phyloP scores from a whole-genome alignment of 2,329 filamentous ascomycete species.

The Zalaria sp. region DNA sequence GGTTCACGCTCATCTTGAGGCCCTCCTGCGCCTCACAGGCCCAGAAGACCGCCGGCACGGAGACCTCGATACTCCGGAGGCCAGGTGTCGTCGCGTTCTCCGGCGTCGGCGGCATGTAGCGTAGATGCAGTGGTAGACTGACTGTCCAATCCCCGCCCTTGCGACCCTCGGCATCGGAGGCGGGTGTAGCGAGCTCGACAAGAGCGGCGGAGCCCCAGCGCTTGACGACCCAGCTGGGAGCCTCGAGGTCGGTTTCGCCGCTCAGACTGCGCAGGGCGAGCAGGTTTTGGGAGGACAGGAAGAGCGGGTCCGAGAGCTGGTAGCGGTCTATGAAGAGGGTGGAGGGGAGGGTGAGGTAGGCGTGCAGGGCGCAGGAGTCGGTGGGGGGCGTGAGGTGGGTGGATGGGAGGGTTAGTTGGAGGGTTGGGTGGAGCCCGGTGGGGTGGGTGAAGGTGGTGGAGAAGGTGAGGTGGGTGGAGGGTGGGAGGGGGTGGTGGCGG shows the following conservation, averaged over 20 bases:
- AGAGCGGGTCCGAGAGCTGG: slow-evolving; percentile 63
- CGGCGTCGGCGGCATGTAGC: slow-evolving; percentile 52
- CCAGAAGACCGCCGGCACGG: slow-evolving; percentile 83
- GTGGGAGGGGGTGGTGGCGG: slow-evolving; percentile 50
- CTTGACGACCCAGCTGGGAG: slow-evolving; percentile 64
- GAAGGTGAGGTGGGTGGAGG: slow-evolving; percentile 22
- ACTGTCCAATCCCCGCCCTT: slow-evolving; percentile 38
- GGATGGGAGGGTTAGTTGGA: slow-evolving; percentile 51
- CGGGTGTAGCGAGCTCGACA: slow-evolving; percentile 49
- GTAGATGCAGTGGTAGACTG: slow-evolving; percentile 69
- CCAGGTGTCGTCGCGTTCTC: slow-evolving; percentile 8
- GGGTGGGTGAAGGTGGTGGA: slow-evolving; percentile 58
- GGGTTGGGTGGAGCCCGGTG: slow-evolving; percentile 69
- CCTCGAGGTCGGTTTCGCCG: slow-evolving; percentile 77
- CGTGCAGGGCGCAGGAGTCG: slow-evolving; percentile 56
- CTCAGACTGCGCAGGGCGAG: slow-evolving; percentile 52
- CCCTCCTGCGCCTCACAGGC: slow-evolving; percentile 58
- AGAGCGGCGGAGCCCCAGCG: slow-evolving; percentile 70
- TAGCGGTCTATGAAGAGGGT: slow-evolving; percentile 77
- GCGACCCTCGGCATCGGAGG: not conserved
- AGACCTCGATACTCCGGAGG: slow-evolving; percentile 37
- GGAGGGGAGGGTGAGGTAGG: slow-evolving; percentile 71
- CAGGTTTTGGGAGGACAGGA: slow-evolving; percentile 70
- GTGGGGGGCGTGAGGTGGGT: slow-evolving; percentile 32
- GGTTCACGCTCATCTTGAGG: slow-evolving; percentile 57